Evolutionary conservation across 495 filamentous ascomycete genomes (phyloP), one percentile per base, ranked within the genome.

Genomic region (Xylaria sp.): DNA sequence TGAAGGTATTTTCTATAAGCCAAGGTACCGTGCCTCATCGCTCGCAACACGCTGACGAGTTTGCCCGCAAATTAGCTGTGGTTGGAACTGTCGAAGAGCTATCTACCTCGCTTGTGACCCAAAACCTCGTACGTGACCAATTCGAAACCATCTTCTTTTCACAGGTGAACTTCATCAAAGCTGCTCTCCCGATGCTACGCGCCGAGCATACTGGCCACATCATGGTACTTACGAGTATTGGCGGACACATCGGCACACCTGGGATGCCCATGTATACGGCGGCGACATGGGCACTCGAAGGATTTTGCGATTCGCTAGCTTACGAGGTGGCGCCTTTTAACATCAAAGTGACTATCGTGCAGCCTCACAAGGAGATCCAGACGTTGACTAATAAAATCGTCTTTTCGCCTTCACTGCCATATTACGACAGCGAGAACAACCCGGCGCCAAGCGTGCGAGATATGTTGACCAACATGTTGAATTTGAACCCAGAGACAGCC

Each of bases 281-380:
- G 55, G 90, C 93, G 31, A 93, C 93, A 50, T 97, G 97, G 94
- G 96, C 95, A 9, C 88, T 98, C 7, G 96, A 99, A 81, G 96
- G 96, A n/a, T 97, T 96, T 80, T 97, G 94, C 81, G 95, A 97
- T 88, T 96, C 93, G 59, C 85, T 99, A 14, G 95, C 95, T 1
- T 99, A 97, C 82, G 96, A 99, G 81, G 92, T 99, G 65, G 96
- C 96, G 0, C 96, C 96, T 1, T 98, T 98, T 86, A 97, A 97
- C 80, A 89, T 98, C 85, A 97, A 95, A 80, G 88, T 98, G 75
- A 97, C 93, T 46, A 95, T 99, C 75, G 89, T 99, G 53, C 96
- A 99, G 83, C 93, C 95, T 68, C 87, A 88, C 76, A 87, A 89
- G 79, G 94, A 97, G 82, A 92, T 97, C 72, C 87, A 88, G 75